Evolutionary conservation across 1,139 yeast genomes (phyloP), one percentile per base, ranked within the genome.

Genomic region (Hemisphaericaspora xylofermentans): DNA sequence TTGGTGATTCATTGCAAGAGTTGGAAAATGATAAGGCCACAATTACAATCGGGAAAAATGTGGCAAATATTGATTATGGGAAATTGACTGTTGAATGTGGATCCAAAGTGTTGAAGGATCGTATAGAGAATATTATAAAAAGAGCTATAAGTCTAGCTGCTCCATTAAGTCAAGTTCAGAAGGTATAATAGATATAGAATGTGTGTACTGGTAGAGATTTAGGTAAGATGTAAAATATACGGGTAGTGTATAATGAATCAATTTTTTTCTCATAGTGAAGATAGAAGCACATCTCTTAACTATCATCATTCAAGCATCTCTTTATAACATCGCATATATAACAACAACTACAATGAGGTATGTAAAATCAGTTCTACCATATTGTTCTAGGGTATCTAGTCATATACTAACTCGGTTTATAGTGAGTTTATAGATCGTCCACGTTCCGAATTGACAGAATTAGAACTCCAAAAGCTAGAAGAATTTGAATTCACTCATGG

Each of bases 401-500:
- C 8, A 26, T 1, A 18, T 41, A 41, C 44, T 41, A 39, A 41
- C 42, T n/a, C 8, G 7, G n/a, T n/a, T n/a, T 43, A 12, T 33
- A 82, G 88, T 42, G 88, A 82, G 44, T 68, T 84, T 35, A 66
- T 79, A 45, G 85, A 83, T 54, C 79, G 84, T 50, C 88, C 93
- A 15, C 78, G 86, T 48, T 75, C 88, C 4, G 97, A 91, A 54
- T 75, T 91, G 42, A 80, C 89, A 5, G 89, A 85, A 53, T 76
- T 76, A 25, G 98, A 93, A 61, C 78, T 88, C 36, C 83, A 80
- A 42, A 83, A 80, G 53, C 71, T 89, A 33, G 98, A 93, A 62
- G 96, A 91, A 57, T 89, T 84, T 58, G 98, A 93, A 62, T 87
- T 88, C 57, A 72, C 80, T 43, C 82, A 88, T 63, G 98, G 98